Evolutionary conservation across 2,329 filamentous ascomycete genomes (phyloP).

Genomic region (Colletotrichum lupini): DNA sequence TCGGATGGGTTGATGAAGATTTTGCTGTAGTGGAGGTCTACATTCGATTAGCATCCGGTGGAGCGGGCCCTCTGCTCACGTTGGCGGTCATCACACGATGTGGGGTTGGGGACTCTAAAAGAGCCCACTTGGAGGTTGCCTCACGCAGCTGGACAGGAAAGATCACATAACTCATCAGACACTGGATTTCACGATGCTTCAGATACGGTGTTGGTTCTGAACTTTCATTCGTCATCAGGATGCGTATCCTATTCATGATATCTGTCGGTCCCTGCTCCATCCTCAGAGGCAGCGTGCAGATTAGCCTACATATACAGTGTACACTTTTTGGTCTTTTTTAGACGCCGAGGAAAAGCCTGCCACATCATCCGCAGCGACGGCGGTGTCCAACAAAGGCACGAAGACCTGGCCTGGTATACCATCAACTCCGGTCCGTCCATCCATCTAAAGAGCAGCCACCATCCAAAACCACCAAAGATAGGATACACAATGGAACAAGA

Average conservation of each 20-base stretch:
- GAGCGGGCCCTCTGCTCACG: no score
- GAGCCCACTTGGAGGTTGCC: background rate
- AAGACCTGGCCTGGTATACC: conserved; percentile 10
- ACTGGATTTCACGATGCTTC: no score
- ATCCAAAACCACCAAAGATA: conserved; percentile 18
- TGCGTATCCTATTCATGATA: conserved; percentile 28
- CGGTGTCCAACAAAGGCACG: background rate
- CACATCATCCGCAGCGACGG: background rate
- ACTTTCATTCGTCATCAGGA: conserved; percentile 20
- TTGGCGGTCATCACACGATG: background rate
- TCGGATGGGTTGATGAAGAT: background rate
- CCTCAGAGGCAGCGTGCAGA: conserved; percentile 27
- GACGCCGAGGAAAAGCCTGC: conserved; percentile 4
- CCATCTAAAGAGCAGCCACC: background rate
- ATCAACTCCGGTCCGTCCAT: background rate
- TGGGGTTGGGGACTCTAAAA: background rate
- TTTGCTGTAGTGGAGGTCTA: background rate
- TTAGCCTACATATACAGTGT: conserved; percentile 35
- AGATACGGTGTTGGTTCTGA: background rate
- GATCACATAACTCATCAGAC: background rate
- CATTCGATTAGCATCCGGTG: background rate
- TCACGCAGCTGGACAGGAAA: no score
- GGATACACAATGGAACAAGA: background rate
- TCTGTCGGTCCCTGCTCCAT: conserved; percentile 17
- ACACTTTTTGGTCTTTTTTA: conserved; percentile 16